These are phyloP conservation scores for Cyclotella cryptica DNA, from an alignment of 108 stramenopile species.

Conservation along the genomic window DNA sequence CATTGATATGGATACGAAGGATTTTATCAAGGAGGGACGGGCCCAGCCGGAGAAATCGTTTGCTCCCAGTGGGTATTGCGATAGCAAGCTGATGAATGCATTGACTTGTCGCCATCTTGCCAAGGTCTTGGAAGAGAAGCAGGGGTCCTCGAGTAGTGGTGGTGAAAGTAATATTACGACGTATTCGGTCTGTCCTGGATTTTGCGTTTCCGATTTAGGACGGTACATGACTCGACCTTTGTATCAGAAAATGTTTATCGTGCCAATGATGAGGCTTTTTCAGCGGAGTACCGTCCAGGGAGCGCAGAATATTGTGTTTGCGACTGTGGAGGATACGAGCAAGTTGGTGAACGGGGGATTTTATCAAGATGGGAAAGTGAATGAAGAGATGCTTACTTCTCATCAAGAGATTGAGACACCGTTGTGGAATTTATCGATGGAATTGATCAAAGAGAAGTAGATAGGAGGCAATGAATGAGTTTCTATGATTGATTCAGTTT, in stretches of 20 bases:
- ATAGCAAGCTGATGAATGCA: slow-evolving; percentile 59
- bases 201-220: slow-evolving; percentile 44
- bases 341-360: slow-evolving; percentile 42
- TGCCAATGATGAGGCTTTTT: slow-evolving; percentile 44
- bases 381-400: slow-evolving; percentile 21
- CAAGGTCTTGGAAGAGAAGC: slow-evolving; percentile 16
- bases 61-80: slow-evolving; percentile 55
- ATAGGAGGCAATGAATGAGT: too few species aligned
- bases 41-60: slow-evolving; percentile 1
- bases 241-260: slow-evolving; percentile 24
- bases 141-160: slow-evolving; percentile 1
- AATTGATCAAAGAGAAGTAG: slow-evolving; percentile 41
- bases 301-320: slow-evolving; percentile 52
- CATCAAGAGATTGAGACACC: slow-evolving; percentile 38
- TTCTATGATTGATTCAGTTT: too few species aligned
- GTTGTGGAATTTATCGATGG: slow-evolving; percentile 53
- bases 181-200: slow-evolving; percentile 54
- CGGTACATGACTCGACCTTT: slow-evolving; percentile 32
- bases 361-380: slow-evolving; percentile 56
- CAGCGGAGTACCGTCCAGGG: slow-evolving; percentile 47
- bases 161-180: slow-evolving; percentile 46
- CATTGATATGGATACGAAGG: slow-evolving; percentile 36
- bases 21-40: slow-evolving; percentile 47
- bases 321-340: slow-evolving; percentile 30
- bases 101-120: slow-evolving; percentile 48